Evolutionary conservation across 1,139 yeast species (phyloP).

Genomic region (Kluyveromyces sp.): DNA sequence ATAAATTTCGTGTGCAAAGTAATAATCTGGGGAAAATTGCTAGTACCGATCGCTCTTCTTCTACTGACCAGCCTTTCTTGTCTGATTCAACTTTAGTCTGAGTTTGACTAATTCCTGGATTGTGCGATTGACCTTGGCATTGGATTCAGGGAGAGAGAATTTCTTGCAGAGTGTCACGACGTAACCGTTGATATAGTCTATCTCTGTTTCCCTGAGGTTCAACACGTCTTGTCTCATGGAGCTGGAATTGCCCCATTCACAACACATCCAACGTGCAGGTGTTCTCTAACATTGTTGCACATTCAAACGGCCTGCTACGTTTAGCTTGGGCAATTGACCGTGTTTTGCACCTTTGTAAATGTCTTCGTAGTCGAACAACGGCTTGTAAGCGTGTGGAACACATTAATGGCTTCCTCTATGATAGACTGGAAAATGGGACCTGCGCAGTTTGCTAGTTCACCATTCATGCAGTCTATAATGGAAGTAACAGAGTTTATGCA

Average conservation of each 20-base stretch:
- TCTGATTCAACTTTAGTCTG: constrained; percentile 23
- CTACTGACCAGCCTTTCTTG: not conserved
- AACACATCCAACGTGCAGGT: constrained; percentile 41
- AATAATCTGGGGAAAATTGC: too few species aligned
- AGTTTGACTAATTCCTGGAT: constrained; percentile 30
- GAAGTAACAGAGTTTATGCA: constrained; percentile 83
- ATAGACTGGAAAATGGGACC: constrained; percentile 38
- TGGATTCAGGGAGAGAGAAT: constrained; percentile 20
- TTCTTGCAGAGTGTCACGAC: constrained; percentile 42
- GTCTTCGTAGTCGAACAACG: constrained; percentile 24
- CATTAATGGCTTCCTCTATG: constrained; percentile 41
- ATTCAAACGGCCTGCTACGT: constrained; percentile 33
- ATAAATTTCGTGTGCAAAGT: too few species aligned
- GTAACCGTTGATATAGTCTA: constrained; percentile 74
- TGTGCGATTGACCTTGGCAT: constrained; percentile 28
- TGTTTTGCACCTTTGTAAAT: constrained; percentile 26
- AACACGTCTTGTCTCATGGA: constrained; percentile 84
- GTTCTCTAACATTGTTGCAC: constrained; percentile 36
- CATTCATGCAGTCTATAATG: constrained; percentile 65
- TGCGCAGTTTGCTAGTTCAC: constrained; percentile 46
- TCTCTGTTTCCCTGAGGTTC: constrained; percentile 57
- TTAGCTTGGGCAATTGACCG: constrained; percentile 17
- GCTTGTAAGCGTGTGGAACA: constrained; percentile 30
- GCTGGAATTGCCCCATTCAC: constrained; percentile 56
- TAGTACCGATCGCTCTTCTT: too few species aligned